Percentiles rank a stretch among this genome's conserved stretches.
phyloP scores from a whole-genome alignment of 192 early-diverging fungal genomes.

The Geranomyces variabilis region DNA sequence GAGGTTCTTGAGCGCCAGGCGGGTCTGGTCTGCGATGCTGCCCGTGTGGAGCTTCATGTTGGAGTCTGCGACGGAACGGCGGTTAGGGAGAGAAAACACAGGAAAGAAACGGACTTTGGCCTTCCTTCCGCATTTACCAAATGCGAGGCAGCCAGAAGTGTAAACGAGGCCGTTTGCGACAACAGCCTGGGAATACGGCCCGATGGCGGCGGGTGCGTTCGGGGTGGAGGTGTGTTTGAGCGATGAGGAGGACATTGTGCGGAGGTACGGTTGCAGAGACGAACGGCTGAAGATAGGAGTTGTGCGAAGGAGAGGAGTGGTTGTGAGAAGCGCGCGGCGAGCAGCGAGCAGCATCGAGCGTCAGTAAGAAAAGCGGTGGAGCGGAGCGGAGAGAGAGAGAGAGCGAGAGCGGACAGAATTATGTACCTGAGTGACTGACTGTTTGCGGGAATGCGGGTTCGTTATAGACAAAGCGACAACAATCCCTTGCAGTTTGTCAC shows the following conservation, averaged over 20 bases:
- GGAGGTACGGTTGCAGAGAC: not conserved
- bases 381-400: too few species aligned
- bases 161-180: slow-evolving; percentile 82
- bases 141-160: slow-evolving; percentile 56
- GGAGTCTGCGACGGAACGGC: not conserved
- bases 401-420: too few species aligned
- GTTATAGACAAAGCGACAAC: too few species aligned
- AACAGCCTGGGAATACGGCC: slow-evolving; percentile 71
- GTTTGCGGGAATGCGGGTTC: too few species aligned
- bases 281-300: not conserved
- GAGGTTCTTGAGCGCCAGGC: slow-evolving; percentile 77
- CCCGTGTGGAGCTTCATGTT: slow-evolving; percentile 71
- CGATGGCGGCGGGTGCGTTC: slow-evolving; percentile 50
- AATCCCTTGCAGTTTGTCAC: too few species aligned
- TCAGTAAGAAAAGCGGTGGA: too few species aligned
- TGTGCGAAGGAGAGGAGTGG: not conserved
- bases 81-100: not conserved
- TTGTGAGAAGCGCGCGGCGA: not conserved
- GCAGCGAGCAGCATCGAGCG: too few species aligned
- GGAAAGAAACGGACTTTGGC: not conserved
- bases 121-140: slow-evolving; percentile 18
- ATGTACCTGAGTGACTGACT: too few species aligned
- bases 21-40: slow-evolving; percentile 74
- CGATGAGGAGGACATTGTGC: slow-evolving; percentile 34
- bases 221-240: slow-evolving; percentile 36